phyloP scores from a whole-genome alignment of 257 asterid species.

The Datura wrightii region DNA sequence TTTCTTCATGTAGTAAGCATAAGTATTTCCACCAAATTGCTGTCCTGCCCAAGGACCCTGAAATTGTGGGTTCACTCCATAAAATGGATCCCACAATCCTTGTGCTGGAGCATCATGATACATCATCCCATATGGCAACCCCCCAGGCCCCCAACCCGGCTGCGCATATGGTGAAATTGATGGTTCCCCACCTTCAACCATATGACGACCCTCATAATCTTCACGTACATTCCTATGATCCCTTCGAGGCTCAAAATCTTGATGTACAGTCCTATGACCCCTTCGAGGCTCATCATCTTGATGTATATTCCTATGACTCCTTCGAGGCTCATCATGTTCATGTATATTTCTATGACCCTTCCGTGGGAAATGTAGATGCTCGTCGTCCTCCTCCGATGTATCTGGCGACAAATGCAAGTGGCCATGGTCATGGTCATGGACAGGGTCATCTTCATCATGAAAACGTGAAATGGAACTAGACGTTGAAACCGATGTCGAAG shows the following conservation, averaged over 20 bases:
- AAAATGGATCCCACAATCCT: slow-evolving; percentile 36
- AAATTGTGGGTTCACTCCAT: slow-evolving; percentile 30
- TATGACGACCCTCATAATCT: background rate
- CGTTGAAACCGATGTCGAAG: slow-evolving; percentile 32
- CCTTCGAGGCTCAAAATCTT: slow-evolving; percentile 24
- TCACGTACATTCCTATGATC: slow-evolving; percentile 1
- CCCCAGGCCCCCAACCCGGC: slow-evolving; percentile 26
- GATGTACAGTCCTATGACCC: slow-evolving; percentile 4
- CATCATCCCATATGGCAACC: slow-evolving; percentile 28
- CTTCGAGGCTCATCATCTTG: slow-evolving; percentile 28
- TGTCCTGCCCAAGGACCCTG: slow-evolving; percentile 40
- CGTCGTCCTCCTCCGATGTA: slow-evolving; percentile 52
- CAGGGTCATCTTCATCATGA: slow-evolving; percentile 45
- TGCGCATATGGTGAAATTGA: slow-evolving; percentile 40
- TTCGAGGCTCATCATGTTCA: slow-evolving; percentile 24
- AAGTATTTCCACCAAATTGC: slow-evolving; percentile 39
- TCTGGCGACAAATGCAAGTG: slow-evolving; percentile 65
- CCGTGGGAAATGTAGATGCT: slow-evolving; percentile 34
- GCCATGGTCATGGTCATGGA: slow-evolving; percentile 47
- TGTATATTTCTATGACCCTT: background rate
- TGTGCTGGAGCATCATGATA: slow-evolving; percentile 47
- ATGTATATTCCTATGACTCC: background rate
- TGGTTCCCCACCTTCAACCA: background rate
- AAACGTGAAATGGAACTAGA: slow-evolving; percentile 26
- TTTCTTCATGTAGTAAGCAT: slow-evolving; percentile 79